Conservation (phyloP, 208 protist species). For the Leishmania tropica region DNA sequence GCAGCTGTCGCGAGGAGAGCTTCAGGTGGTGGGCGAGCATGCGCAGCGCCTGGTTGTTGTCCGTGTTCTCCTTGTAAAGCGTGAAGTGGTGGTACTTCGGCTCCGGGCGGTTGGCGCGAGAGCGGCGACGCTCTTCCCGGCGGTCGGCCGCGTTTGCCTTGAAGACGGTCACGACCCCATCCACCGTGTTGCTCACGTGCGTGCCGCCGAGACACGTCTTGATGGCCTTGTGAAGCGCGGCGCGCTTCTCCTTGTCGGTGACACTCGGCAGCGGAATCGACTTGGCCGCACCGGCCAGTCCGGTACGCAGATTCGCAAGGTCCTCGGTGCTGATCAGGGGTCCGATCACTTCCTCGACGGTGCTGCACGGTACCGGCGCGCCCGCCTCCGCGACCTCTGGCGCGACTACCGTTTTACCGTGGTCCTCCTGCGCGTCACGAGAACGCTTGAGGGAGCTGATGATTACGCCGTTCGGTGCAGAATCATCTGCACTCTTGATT, state of each 20-base stretch:
- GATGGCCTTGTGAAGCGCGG: constrained; percentile 62
- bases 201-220: constrained; percentile 51
- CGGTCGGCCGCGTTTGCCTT: constrained; percentile 64
- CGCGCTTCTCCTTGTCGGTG: constrained; percentile 63
- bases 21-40: constrained; percentile 64
- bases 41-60: constrained; percentile 83
- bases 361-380: neutral
- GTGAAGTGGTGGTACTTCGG: constrained; percentile 89
- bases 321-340: constrained; percentile 50
- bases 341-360: constrained; percentile 26
- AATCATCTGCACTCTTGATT: neutral
- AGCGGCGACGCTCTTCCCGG: constrained; percentile 65
- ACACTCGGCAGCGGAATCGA: constrained; percentile 41
- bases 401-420: neutral
- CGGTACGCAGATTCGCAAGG: constrained; percentile 37
- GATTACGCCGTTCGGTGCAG: neutral
- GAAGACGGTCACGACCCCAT: constrained; percentile 53
- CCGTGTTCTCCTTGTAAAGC: constrained; percentile 95
- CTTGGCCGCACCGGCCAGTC: constrained; percentile 29
- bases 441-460: constrained; percentile 8
- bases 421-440: constrained; percentile 1
- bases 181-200: constrained; percentile 74
- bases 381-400: neutral
- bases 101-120: constrained; percentile 17
- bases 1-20: constrained; percentile 67